phyloP scores from a whole-genome alignment of 257 asterid species.

The Fraxinus anomala region DNA sequence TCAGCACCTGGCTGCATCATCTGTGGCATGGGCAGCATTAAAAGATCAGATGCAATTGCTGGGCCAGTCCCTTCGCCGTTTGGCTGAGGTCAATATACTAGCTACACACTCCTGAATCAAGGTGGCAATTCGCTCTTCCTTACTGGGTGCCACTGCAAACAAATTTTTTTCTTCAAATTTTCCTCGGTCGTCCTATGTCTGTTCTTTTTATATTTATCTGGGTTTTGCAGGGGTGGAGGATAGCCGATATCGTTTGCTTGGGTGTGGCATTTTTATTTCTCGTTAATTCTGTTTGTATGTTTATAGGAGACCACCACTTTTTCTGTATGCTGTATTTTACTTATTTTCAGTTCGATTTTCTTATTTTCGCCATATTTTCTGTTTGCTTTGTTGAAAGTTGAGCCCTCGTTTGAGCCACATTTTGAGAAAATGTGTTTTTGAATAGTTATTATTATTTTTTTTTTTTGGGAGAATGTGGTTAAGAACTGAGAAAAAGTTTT shows the following conservation, averaged over 20 bases:
- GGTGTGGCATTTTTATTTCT: neutral
- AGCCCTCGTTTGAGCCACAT: no score
- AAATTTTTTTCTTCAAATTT: neutral
- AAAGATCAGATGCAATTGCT: conserved; percentile 90
- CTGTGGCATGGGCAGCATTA: conserved; percentile 99
- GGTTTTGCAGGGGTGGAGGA: neutral
- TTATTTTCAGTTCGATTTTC: neutral
- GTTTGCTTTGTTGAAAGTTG: no score
- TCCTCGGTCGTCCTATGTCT: neutral
- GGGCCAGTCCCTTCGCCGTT: conserved; percentile 94
- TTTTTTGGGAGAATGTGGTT: no score
- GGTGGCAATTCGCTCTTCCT: neutral
- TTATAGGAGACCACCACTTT: neutral
- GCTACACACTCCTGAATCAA: neutral
- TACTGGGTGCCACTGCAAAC: neutral
- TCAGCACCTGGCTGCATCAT: conserved; percentile 94
- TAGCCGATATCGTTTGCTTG: neutral
- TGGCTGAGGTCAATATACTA: conserved; percentile 45
- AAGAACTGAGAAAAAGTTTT: no score
- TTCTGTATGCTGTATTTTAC: neutral
- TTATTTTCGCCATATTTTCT: no score
- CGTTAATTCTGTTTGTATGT: neutral
- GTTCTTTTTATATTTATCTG: neutral
- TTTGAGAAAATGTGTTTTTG: no score
- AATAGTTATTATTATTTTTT: no score